phyloP scores from a whole-genome alignment of 176 grass and related monocot genomes.

The Themeda triandra region DNA sequence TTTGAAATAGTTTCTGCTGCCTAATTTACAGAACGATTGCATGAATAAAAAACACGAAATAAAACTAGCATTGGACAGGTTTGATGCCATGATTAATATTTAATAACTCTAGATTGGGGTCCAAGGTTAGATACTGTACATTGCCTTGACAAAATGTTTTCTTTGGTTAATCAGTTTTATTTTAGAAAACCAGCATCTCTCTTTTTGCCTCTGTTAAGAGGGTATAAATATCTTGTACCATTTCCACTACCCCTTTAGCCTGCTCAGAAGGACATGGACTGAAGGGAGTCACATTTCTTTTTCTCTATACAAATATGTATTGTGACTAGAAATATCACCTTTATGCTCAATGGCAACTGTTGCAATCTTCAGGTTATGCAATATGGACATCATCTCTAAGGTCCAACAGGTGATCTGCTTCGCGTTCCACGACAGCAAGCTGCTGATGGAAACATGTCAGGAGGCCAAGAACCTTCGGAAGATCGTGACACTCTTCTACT shows the following conservation, averaged over 20 bases:
- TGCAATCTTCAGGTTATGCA: slow-evolving; percentile 78
- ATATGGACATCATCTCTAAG: slow-evolving; percentile 98
- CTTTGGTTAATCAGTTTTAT: neutral
- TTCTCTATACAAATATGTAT: neutral
- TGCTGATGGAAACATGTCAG: slow-evolving; percentile 96
- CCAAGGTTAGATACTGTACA: neutral
- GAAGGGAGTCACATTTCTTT: neutral
- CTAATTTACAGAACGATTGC: neutral
- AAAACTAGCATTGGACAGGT: neutral
- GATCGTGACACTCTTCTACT: slow-evolving; percentile 97
- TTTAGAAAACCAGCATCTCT: neutral
- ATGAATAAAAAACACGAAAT: neutral
- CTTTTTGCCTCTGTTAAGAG: neutral
- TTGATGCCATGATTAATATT: neutral
- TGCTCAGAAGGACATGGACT: neutral
- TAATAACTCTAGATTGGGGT: neutral
- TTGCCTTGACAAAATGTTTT: neutral
- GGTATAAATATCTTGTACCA: neutral
- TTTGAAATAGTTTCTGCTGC: neutral
- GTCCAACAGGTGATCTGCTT: slow-evolving; percentile 97
- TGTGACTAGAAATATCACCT: neutral
- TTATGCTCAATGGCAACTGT: neutral
- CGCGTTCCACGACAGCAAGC: slow-evolving; percentile 92
- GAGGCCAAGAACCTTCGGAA: slow-evolving; percentile 95
- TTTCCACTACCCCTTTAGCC: neutral